Percentiles rank a stretch among this genome's conserved stretches.
Conservation (phyloP, 2,329 filamentous ascomycete genomes). For the Aspergillus alliaceus region DNA sequence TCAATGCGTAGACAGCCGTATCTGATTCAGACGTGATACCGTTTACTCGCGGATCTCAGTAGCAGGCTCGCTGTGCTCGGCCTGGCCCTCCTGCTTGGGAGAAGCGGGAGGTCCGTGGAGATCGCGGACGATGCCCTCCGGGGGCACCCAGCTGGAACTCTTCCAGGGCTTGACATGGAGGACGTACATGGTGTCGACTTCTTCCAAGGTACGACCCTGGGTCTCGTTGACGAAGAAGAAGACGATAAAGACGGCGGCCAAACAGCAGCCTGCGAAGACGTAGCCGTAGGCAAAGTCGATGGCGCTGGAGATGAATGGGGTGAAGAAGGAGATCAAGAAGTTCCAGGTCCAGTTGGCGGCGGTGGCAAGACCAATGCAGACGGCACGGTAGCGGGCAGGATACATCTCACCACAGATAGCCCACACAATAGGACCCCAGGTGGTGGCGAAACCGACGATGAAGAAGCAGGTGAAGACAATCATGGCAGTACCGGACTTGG, state of each 20-base stretch:
- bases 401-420: constrained; percentile 48
- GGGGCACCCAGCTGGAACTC: constrained; percentile 53
- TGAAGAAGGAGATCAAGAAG: constrained; percentile 76
- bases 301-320: constrained; percentile 70
- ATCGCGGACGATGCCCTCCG: constrained; percentile 31
- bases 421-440: constrained; percentile 65
- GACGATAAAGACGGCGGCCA: constrained; percentile 63
- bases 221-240: constrained; percentile 78
- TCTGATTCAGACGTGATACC: neutral
- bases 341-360: constrained; percentile 79
- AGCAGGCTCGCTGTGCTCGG: constrained; percentile 20
- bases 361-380: constrained; percentile 74
- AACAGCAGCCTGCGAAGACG: constrained; percentile 73
- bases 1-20: neutral
- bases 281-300: constrained; percentile 78
- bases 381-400: constrained; percentile 59
- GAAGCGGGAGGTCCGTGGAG: constrained; percentile 20
- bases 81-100: constrained; percentile 11
- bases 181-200: constrained; percentile 78
- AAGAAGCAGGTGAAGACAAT: constrained; percentile 74
- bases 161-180: constrained; percentile 63
- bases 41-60: constrained; percentile 21
- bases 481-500: constrained; percentile 62
- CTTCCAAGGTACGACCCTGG: constrained; percentile 71
- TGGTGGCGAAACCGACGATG: constrained; percentile 69